Conservation (phyloP, 768 basidiomycete genomes). For the Clavaria fumosa region DNA sequence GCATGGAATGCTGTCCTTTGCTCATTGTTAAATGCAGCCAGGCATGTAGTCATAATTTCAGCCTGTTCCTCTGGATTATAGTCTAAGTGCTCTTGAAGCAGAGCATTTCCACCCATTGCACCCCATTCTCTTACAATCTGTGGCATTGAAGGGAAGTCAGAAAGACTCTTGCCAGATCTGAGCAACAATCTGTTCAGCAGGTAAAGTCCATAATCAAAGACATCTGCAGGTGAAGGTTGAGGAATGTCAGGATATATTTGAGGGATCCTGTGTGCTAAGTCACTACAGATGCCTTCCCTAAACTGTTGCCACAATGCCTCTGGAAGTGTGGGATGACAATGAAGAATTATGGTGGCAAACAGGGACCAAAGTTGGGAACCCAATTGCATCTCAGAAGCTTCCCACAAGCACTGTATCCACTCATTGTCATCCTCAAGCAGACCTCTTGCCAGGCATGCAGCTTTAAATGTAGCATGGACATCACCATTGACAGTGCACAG, state of each 20-base stretch:
- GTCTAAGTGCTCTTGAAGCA: conserved; percentile 20
- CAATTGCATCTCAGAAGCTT: conserved; percentile 25
- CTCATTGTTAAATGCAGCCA: conserved; percentile 18
- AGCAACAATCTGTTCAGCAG: conserved; percentile 16
- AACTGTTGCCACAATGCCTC: conserved; percentile 22
- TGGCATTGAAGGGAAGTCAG: conserved; percentile 20
- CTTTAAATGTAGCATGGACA: conserved; percentile 19
- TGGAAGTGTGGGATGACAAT: conserved; percentile 23
- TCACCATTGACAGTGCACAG: conserved; percentile 16
- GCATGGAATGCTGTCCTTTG: conserved; percentile 18
- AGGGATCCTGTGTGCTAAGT: conserved; percentile 16
- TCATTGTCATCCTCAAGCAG: conserved; percentile 33
- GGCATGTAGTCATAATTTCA: conserved; percentile 1
- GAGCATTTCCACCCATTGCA: conserved; percentile 9
- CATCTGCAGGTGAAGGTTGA: background rate
- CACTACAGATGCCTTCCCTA: conserved; percentile 23
- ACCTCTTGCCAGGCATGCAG: conserved; percentile 25
- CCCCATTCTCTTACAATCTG: conserved; percentile 15
- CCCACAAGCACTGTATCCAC: conserved; percentile 27
- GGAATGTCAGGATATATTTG: background rate
- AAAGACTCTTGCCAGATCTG: conserved; percentile 13
- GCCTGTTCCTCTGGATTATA: conserved; percentile 12
- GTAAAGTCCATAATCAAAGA: conserved; percentile 26
- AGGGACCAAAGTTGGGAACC: conserved; percentile 21
- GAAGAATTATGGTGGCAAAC: conserved; percentile 26